Evolutionary conservation across 2,329 filamentous ascomycete genomes (phyloP).

Genomic region (Fusarium sp.): DNA sequence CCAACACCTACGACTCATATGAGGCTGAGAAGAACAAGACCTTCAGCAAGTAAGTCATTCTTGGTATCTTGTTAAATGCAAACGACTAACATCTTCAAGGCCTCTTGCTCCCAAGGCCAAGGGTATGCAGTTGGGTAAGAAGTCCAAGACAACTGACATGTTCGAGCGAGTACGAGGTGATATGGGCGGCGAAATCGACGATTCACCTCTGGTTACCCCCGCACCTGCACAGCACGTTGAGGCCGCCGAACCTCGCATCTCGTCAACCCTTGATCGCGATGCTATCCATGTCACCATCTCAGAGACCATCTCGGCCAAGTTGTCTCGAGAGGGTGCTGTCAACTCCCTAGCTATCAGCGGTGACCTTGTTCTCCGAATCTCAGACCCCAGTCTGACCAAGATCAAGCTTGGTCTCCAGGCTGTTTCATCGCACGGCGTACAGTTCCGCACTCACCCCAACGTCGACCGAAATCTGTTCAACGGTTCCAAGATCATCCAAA

Average conservation of each 20-base stretch:
- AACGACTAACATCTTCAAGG: conserved; percentile 48
- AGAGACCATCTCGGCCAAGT: conserved; percentile 89
- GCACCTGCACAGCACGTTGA: conserved; percentile 63
- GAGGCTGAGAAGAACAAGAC: conserved; percentile 98
- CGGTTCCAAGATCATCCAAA: conserved; percentile 84
- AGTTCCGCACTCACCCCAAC: conserved; percentile 96
- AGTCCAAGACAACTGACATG: conserved; percentile 97
- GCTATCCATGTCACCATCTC: conserved; percentile 88
- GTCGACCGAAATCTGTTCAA: conserved; percentile 92
- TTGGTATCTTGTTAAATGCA: background rate
- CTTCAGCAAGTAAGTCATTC: conserved; percentile 74
- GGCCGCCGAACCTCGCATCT: conserved; percentile 64
- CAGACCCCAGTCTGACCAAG: conserved; percentile 89
- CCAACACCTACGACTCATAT: conserved; percentile 91
- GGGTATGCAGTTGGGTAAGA: conserved; percentile 99
- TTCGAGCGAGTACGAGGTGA: conserved; percentile 95
- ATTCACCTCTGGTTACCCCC: conserved; percentile 75
- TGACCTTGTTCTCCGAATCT: conserved; percentile 90
- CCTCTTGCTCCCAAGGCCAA: conserved; percentile 83
- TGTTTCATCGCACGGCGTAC: conserved; percentile 82
- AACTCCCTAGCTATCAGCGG: conserved; percentile 91
- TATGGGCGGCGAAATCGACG: conserved; percentile 86
- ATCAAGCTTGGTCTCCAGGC: conserved; percentile 85
- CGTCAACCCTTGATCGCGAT: conserved; percentile 80
- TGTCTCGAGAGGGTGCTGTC: conserved; percentile 87